Conservation (phyloP, 208 protist genomes). For the Herpetomonas tarakana region DNA sequence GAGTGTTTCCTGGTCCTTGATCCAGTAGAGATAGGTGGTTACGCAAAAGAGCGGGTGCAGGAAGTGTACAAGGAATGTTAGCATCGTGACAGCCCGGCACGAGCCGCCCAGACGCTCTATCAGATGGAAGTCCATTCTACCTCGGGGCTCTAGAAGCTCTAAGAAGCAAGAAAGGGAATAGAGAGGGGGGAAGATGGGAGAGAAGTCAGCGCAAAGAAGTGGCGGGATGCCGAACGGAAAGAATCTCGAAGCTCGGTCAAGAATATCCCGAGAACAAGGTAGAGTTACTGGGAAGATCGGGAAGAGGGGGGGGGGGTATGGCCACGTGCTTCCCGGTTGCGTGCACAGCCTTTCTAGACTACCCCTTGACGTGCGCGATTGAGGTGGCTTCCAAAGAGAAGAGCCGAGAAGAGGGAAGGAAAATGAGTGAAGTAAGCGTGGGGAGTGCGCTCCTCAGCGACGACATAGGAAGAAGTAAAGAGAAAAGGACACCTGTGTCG, state of each 20-base stretch:
- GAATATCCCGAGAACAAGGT: too few relatives aligned
- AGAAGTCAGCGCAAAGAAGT: neutral
- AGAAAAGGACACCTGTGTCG: too few relatives aligned
- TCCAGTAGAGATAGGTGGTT: slow-evolving; percentile 66
- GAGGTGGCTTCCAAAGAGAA: too few relatives aligned
- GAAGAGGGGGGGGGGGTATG: too few relatives aligned
- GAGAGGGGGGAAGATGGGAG: neutral
- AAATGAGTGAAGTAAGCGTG: too few relatives aligned
- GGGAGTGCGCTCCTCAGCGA: too few relatives aligned
- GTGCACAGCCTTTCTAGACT: too few relatives aligned
- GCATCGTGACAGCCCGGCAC: slow-evolving; percentile 54
- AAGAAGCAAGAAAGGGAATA: neutral
- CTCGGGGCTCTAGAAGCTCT: neutral
- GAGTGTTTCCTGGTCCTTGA: slow-evolving; percentile 22
- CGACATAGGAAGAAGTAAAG: too few relatives aligned
- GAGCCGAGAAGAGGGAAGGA: too few relatives aligned
- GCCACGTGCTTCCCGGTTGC: too few relatives aligned
- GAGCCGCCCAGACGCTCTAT: slow-evolving; percentile 61
- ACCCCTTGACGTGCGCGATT: too few relatives aligned
- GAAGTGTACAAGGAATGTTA: slow-evolving; percentile 84
- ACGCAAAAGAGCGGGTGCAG: slow-evolving; percentile 71
- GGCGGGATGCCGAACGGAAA: neutral
- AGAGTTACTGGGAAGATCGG: too few relatives aligned
- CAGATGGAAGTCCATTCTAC: slow-evolving; percentile 24
- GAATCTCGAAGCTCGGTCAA: neutral